Evolutionary conservation across 2,329 filamentous ascomycete genomes (phyloP).

Genomic region (Elsinoe batatas): DNA sequence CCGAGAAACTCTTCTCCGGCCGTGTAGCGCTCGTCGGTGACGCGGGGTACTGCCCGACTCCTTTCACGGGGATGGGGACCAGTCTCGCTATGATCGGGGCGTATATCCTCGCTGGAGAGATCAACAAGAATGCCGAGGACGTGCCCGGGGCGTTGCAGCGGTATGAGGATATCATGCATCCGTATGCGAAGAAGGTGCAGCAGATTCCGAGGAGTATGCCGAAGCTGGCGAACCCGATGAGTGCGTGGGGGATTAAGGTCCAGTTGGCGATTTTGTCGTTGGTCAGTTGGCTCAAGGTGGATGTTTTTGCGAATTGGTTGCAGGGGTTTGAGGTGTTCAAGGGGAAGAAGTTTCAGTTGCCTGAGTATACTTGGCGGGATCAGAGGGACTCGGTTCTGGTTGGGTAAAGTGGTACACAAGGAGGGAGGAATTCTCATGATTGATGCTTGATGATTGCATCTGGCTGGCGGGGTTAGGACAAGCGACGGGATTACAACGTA

Average conservation of each 20-base stretch:
- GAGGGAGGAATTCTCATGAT: background rate
- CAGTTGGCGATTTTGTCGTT: background rate
- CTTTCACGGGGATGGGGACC: slow-evolving; percentile 19
- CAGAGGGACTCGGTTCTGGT: background rate
- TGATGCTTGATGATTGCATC: slow-evolving; percentile 8
- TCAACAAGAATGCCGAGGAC: slow-evolving; percentile 12
- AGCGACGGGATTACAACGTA: background rate
- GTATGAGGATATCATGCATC: slow-evolving; percentile 12
- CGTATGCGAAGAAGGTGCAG: slow-evolving; percentile 10
- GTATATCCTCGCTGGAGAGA: slow-evolving; percentile 22
- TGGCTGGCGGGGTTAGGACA: background rate
- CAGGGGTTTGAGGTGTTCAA: background rate
- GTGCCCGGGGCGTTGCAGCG: slow-evolving; percentile 1
- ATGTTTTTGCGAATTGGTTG: slow-evolving; percentile 8
- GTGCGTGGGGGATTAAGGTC: slow-evolving; percentile 6
- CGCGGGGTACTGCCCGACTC: slow-evolving; percentile 18
- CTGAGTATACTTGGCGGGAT: background rate
- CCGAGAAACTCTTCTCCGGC: slow-evolving; percentile 24
- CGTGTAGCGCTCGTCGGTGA: slow-evolving; percentile 22
- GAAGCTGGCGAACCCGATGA: slow-evolving; percentile 5
- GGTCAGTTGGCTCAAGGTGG: background rate
- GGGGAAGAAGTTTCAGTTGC: slow-evolving; percentile 7
- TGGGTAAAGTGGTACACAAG: background rate
- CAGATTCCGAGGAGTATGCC: slow-evolving; percentile 6
- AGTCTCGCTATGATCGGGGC: slow-evolving; percentile 20